Base-by-base conservation (phyloP, 2,329 filamentous ascomycete species). In the Colletotrichum musicola region DNA sequence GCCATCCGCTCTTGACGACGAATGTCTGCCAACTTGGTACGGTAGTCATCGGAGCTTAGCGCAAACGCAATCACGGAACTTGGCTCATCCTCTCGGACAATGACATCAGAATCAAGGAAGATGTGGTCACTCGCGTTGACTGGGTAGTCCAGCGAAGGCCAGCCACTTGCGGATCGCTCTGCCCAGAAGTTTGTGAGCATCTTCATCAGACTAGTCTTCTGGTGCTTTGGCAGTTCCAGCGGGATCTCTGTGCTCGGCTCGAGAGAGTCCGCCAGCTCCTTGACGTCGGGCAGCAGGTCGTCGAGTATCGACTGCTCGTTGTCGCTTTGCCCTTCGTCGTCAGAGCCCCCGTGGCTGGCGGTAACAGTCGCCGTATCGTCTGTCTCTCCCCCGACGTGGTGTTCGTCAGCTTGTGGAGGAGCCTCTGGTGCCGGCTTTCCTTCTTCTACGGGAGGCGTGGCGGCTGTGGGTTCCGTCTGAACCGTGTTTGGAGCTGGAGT, bases 111-210 rank as follows among this genome's bases (percentile, higher is more conserved):
- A 80, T 99, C 95, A 62, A 94, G 93, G 81, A 98, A 98, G 55
- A 99, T 95, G 78, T 99, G 96, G 77, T 99, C 96, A 16, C 91
- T 93, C 53, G 92, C 85, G 72, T 89, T 92, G 71, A 98, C 88
- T 3, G 97, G 97, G 75, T 99, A 99, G 62, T 99, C 96, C 20
- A 99, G 86, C 22, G 92, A 89, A 6, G 92, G 88, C 96, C 96
- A 99, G 44, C 95, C 95, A 78, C 94, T 98, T 25, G 97, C 94
- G 55, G 96, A 98, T 61, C 96, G 90, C 80, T 99, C 97, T 2
- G 96, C 97, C 96, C 96, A 99, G 79, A 99, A 99, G 75, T 95
- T 98, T 16, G 94, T 96, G 53, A 99, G 86, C 83, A 98, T 94
- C 77, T 97, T 97, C 89, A 99, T 92, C 72, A 98, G 84, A 53